Conservation (phyloP, 352 stramenopile species). For the Phytopythium ostracodes region DNA sequence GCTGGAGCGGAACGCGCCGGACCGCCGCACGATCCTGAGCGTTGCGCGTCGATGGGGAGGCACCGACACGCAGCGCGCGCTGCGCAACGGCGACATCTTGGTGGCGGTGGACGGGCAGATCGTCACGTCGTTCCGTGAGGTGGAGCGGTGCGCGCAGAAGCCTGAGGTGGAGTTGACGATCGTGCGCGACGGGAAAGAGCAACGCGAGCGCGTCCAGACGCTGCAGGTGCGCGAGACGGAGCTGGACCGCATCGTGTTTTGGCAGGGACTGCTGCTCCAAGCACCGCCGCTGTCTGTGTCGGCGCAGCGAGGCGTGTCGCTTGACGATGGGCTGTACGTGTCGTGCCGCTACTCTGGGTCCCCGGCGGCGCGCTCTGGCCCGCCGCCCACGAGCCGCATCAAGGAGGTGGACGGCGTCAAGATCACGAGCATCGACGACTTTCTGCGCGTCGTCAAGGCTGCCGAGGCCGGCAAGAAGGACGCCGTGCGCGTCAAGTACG, state of each 20-base stretch:
- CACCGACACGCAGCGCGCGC: constrained; percentile 53
- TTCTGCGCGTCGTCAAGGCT: constrained; percentile 63
- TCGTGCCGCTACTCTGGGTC: constrained; percentile 87
- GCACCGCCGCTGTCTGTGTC: constrained; percentile 84
- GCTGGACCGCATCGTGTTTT: constrained; percentile 91
- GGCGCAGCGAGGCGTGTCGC: constrained; percentile 74
- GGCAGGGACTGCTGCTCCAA: constrained; percentile 88
- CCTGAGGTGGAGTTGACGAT: constrained; percentile 78
- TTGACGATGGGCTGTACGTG: constrained; percentile 84
- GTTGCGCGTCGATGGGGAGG: constrained; percentile 75
- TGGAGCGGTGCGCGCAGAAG: constrained; percentile 81
- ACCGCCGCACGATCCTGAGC: constrained; percentile 75
- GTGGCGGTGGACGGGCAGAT: constrained; percentile 81
- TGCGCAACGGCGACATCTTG: constrained; percentile 86
- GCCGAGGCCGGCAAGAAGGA: constrained; percentile 50
- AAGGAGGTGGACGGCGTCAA: constrained; percentile 88
- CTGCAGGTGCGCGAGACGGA: constrained; percentile 79
- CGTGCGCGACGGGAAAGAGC: constrained; percentile 75
- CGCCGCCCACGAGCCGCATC: constrained; percentile 86
- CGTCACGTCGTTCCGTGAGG: constrained; percentile 83
- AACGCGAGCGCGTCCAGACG: constrained; percentile 68
- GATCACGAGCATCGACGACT: constrained; percentile 87
- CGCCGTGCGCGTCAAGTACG: constrained; percentile 89
- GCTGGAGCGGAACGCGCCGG: constrained; percentile 64
- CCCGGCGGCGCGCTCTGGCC: constrained; percentile 84